Evolutionary conservation across 1,284 basidiomycete genomes (phyloP), one percentile per base, ranked within the genome.

Genomic region (Termitomyces sp.): DNA sequence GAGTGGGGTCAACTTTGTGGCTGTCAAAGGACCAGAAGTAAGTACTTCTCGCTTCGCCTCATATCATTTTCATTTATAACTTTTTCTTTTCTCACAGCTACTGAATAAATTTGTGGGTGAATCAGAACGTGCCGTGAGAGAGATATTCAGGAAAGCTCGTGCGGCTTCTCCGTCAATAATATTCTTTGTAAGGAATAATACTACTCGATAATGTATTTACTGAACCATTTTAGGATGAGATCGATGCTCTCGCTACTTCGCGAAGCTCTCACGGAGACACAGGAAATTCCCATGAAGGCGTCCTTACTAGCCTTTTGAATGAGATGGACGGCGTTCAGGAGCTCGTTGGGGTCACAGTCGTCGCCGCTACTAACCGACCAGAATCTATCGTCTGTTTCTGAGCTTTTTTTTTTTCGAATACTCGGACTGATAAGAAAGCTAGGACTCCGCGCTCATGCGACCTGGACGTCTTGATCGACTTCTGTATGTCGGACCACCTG

Each of bases 271-370:
- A 86, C 45, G 75, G 74, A 4, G 80, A 83, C 40, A 68, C 73
- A 2, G 74, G 75, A 1, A 69, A 71, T 6, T 80, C 86, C 0
- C 87, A 94, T 61, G 89, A 92, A 64, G 92, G 96, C 6, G 92
- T 98, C 12, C 80, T 99, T 17, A 97, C 94, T 0, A 96, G 87
- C 56, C 77, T 99, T 19, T 72, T 99, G 52, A 99, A 95, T 67
- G 97, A 98, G 71, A 98, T 99, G 93, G 97, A 99, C 68, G 97
- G 97, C 12, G 90, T 99, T 1, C 93, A 98, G 70, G 90, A 94
- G 69, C 77, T 98, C 19, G 78, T 89, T 3, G 93, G 94, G 0
- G 97, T 99, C 13, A 94, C 94, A 0, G 84, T 99, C 36, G 83
- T 99, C 3, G 97, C 94, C 1, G 97, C 97, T 0, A 99, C 97